Evolutionary conservation across 2,329 filamentous ascomycete genomes (phyloP), one percentile per base, ranked within the genome.

Genomic region (Aspergillus amoenus): DNA sequence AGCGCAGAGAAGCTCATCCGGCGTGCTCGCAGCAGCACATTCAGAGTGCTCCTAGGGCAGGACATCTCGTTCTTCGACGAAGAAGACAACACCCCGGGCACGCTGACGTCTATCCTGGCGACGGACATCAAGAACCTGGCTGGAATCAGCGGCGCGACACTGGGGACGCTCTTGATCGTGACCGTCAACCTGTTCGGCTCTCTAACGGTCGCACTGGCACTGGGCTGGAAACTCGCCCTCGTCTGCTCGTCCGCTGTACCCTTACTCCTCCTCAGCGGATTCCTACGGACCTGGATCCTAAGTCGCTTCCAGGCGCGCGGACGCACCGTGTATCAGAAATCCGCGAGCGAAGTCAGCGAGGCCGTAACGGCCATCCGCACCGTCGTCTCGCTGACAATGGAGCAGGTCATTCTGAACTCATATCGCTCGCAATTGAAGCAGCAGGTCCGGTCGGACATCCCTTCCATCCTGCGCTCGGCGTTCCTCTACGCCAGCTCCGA

Each of bases 1-100:
- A 92, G 89, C 76, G 92, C 90, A n/a, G 90, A 94, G 77, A 83
- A 85, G 39, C 82, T 97, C 21, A 83, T 96, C 52, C 89, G 90
- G 69, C 85, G 91, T 9, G 90, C 92, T 1, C 84, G 93, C 64
- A 87, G 93, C 71, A 81, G 79, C 41, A 62, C 62, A 32, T 73
- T 68, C 49, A 59, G 59, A 1, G 60, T 63, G 18, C 63, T 70
- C 49, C 60, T 71, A 3, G 59, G 62, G 4, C 66, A 71, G 40
- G 67, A 70, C 37, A 70, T 73, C 39, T 57, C 60, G 2, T 70
- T 67, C 50, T 70, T 69, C 47, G 66, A 70, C 42, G 61, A 63
- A 27, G 61, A 62, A 9, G 56, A 61, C 12, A 56, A 64, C n/a
- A 57, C 52, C 5, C 62, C 65, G 12, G 70, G 70, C 3, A 86